Conservation (phyloP, 208 protist species). For the Trypanosoma rangeli region DNA sequence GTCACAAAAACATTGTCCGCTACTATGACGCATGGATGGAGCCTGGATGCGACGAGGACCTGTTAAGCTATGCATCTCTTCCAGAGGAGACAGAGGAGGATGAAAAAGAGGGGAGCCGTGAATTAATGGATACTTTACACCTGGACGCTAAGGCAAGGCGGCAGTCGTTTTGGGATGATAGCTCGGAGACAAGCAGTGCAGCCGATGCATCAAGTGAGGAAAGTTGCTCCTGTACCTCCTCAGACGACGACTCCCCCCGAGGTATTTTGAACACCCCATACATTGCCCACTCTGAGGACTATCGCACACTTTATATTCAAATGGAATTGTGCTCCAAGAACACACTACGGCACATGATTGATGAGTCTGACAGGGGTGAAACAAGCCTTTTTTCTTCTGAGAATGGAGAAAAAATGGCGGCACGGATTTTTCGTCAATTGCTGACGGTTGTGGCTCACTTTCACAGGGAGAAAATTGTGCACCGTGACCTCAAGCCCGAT, state of each 20-base stretch:
- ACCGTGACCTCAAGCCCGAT: slow-evolving; percentile 88
- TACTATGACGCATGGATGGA: slow-evolving; percentile 91
- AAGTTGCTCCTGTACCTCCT: slow-evolving; percentile 8
- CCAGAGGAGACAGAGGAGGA: slow-evolving; percentile 23
- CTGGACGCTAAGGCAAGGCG: background rate
- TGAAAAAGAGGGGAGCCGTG: background rate
- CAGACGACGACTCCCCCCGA: slow-evolving; percentile 15
- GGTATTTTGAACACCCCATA: slow-evolving; percentile 19
- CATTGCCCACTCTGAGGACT: slow-evolving; percentile 15
- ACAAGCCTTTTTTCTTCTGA: slow-evolving; percentile 43
- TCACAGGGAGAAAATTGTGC: slow-evolving; percentile 74
- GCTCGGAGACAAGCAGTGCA: slow-evolving; percentile 3
- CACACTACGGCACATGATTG: slow-evolving; percentile 76
- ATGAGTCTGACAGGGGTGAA: slow-evolving; percentile 46
- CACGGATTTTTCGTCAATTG: slow-evolving; percentile 72
- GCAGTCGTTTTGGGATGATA: background rate
- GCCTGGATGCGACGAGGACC: slow-evolving; percentile 76
- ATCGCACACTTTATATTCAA: slow-evolving; percentile 86
- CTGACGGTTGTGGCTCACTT: slow-evolving; percentile 78
- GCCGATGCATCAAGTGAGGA: slow-evolving; percentile 12
- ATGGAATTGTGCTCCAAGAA: slow-evolving; percentile 84
- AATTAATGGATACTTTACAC: slow-evolving; percentile 11
- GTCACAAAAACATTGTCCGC: slow-evolving; percentile 84
- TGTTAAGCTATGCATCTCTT: slow-evolving; percentile 54
- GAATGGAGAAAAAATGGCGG: slow-evolving; percentile 59